phyloP scores from a whole-genome alignment of 345 rosid species.

The Lepidium africanum region DNA sequence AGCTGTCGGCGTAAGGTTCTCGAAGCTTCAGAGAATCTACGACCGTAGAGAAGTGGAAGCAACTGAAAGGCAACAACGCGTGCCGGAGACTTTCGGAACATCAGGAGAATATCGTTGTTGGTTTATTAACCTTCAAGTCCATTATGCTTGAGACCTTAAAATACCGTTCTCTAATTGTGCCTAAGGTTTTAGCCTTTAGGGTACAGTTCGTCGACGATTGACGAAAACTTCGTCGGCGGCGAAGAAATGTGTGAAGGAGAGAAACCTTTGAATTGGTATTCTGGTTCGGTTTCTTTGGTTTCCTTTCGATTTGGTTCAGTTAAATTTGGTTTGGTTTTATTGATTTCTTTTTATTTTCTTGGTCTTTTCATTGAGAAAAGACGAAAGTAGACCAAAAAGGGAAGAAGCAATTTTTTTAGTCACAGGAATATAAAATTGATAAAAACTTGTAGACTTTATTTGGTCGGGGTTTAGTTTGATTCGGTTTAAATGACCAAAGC shows the following conservation, averaged over 20 bases:
- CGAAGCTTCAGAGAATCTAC: slow-evolving; percentile 31
- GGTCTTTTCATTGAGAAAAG: too few species aligned
- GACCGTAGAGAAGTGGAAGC: slow-evolving; percentile 20
- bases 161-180: background rate
- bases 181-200: background rate
- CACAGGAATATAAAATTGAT: too few species aligned
- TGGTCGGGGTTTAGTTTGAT: background rate
- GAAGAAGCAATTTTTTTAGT: too few species aligned
- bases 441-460: too few species aligned
- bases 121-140: slow-evolving; percentile 3
- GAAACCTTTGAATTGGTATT: background rate
- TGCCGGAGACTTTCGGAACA: slow-evolving; percentile 35
- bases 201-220: background rate
- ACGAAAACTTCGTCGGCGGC: slow-evolving; percentile 11
- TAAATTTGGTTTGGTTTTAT: background rate
- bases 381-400: too few species aligned
- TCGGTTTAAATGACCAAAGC: background rate
- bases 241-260: background rate
- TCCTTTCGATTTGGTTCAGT: background rate
- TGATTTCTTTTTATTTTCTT: too few species aligned
- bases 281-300: background rate
- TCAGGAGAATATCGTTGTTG: slow-evolving; percentile 7
- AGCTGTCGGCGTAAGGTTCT: slow-evolving; percentile 42
- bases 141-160: background rate
- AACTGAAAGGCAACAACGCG: slow-evolving; percentile 19